A percentile compares a stretch with the other conserved stretches of the same genome.
These are phyloP conservation scores for Reutealis trisperma DNA, from an alignment of 345 rosid genomes.

Conservation along the genomic window DNA sequence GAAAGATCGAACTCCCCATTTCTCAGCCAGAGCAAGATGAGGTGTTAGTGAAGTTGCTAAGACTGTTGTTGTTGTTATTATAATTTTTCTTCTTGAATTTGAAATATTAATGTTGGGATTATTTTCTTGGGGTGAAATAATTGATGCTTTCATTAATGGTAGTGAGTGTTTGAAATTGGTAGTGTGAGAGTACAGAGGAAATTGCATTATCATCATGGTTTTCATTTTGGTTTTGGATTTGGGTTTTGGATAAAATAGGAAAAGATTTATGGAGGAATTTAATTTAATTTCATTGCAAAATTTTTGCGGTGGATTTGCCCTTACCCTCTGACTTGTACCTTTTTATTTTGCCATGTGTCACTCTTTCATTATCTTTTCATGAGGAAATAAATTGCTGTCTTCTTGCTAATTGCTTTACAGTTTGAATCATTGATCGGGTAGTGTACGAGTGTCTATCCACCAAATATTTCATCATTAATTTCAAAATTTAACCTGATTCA, in stretches of 20 bases:
- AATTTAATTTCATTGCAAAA: background rate
- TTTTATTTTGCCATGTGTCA: slow-evolving; percentile 31
- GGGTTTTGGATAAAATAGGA: too few relatives aligned
- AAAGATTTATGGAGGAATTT: slow-evolving; percentile 2
- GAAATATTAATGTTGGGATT: too few relatives aligned
- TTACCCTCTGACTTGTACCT: slow-evolving; percentile 16
- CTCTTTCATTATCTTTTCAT: slow-evolving; percentile 24
- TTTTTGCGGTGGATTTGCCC: background rate
- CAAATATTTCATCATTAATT: too few relatives aligned
- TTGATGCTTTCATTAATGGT: slow-evolving; percentile 31
- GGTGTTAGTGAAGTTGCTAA: slow-evolving; percentile 32
- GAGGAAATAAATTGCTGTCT: too few relatives aligned
- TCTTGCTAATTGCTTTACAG: too few relatives aligned
- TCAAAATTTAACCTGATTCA: too few relatives aligned
- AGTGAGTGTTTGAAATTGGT: slow-evolving; percentile 21
- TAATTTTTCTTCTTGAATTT: slow-evolving; percentile 27
- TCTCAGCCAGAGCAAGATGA: slow-evolving; percentile 56
- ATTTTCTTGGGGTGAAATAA: background rate
- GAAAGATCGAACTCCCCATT: slow-evolving; percentile 82
- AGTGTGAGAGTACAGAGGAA: slow-evolving; percentile 39
- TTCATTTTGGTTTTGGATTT: slow-evolving; percentile 31
- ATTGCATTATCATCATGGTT: slow-evolving; percentile 24
- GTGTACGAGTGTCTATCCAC: too few relatives aligned
- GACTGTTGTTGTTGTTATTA: slow-evolving; percentile 37
- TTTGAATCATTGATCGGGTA: too few relatives aligned